Evolutionary conservation across 805 yeast genomes (phyloP), one percentile per base, ranked within the genome.

Genomic region (Kuraishia ogatae): DNA sequence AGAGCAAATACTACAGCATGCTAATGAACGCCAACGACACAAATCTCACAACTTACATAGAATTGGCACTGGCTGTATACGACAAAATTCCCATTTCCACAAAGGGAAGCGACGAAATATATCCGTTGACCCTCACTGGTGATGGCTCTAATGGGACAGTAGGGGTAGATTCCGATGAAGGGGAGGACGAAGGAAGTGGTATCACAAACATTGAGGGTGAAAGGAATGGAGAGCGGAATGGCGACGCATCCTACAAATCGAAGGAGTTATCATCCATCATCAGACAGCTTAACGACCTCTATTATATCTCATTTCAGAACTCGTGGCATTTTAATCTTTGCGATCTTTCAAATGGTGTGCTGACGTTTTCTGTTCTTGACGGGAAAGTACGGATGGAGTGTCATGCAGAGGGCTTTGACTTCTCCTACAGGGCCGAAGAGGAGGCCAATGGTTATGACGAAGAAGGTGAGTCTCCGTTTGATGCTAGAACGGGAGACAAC

Each of bases 311-410:
- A 0, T 86, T 83, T 67, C 84, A 83, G 63, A 83, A 84, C 62
- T 75, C 84, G 56, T 87, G 96, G 96, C 89, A 87, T 66, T 84
- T 83, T 66, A 85, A 85, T 61, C 70, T 87, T 50, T 81, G 90
- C 61, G 93, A 87, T 64, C 76, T 75, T 28, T 67, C 73, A 23
- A 70, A 73, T 59, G 90, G 87, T 6, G 66, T 70, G 52, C 70
- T 83, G 54, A 67, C 72, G 51, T 69, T 81, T 55, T 71, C 71
- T 54, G 70, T 73, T 56, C 70, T 64, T 15, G 71, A 74, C 53
- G 82, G 86, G 2, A 67, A 73, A 53, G 71, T 86, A 54, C 73
- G 75, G 48, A 74, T 83, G 65, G 82, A 81, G 54, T 73, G 82
- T 49, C 65, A 66, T 28, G 74, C 89, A 5, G 73, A 72, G 50